Evolutionary conservation across 139 green algal genomes (phyloP).

Genomic region (Penium margaritaceum): DNA sequence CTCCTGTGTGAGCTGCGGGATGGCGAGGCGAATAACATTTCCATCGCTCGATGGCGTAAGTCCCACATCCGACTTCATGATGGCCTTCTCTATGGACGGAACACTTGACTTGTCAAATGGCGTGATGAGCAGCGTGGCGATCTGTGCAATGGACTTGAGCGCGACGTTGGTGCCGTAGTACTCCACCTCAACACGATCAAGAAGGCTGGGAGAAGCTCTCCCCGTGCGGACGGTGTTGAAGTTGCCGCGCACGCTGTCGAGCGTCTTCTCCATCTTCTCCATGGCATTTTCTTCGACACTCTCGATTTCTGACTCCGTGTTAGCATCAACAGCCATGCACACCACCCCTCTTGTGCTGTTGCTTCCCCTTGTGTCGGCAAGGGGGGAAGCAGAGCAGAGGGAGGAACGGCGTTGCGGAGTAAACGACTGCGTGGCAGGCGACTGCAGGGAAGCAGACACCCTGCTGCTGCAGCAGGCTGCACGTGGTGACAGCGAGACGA

Average conservation of each 20-base stretch:
- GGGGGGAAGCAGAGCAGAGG: no score
- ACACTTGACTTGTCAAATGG: conserved; percentile 75
- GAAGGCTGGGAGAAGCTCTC: conserved; percentile 74
- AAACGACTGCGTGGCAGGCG: no score
- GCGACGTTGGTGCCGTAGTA: conserved; percentile 78
- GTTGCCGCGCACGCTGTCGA: conserved; percentile 35
- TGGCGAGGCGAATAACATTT: conserved; percentile 77
- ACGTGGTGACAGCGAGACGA: no score
- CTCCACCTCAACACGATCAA: conserved; percentile 86
- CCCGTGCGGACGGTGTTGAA: conserved; percentile 85
- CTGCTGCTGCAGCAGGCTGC: no score
- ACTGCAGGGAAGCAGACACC: no score
- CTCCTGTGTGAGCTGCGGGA: conserved; percentile 87
- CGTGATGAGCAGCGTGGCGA: conserved; percentile 74
- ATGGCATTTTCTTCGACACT: no score
- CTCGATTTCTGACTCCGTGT: no score
- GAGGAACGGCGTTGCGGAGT: no score
- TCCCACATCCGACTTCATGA: conserved; percentile 73
- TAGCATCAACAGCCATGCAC: no score
- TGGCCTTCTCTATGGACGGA: conserved; percentile 52
- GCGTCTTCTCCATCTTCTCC: conserved; percentile 42
- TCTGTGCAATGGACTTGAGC: conserved; percentile 73
- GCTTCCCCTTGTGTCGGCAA: no score
- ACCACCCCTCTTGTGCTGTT: no score
- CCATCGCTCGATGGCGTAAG: conserved; percentile 92